phyloP scores from a whole-genome alignment of 2,329 filamentous ascomycete genomes.

The Trichoderma koningii region DNA sequence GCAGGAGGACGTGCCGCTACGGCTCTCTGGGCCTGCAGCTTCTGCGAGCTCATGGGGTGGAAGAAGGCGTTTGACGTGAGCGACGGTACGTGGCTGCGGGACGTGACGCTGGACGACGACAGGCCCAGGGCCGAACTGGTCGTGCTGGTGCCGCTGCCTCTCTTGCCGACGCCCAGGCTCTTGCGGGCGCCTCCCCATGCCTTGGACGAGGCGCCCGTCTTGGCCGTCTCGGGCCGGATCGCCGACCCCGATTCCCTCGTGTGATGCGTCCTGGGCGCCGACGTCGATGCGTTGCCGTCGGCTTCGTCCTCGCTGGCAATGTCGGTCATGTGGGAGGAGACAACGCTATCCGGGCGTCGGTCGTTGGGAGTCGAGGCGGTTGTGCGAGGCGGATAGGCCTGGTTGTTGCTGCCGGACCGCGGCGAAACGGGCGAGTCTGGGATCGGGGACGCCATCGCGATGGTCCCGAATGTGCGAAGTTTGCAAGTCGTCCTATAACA shows the following conservation, averaged over 20 bases:
- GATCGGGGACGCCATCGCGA: slow-evolving; percentile 45
- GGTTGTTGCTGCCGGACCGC: slow-evolving; percentile 41
- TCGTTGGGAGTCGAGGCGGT: slow-evolving; percentile 44
- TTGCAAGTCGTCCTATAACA: slow-evolving; percentile 31
- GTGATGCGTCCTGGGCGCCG: slow-evolving; percentile 23
- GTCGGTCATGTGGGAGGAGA: slow-evolving; percentile 72
- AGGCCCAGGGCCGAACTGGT: slow-evolving; percentile 56
- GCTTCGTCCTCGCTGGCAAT: slow-evolving; percentile 60
- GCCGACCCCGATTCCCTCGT: slow-evolving; percentile 44
- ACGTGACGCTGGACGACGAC: slow-evolving; percentile 60
- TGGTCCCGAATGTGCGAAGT: slow-evolving; percentile 10
- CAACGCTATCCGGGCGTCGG: slow-evolving; percentile 62
- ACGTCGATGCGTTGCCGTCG: slow-evolving; percentile 38
- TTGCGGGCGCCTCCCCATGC: slow-evolving; percentile 60
- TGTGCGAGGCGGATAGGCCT: slow-evolving; percentile 42
- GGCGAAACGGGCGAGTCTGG: slow-evolving; percentile 41
- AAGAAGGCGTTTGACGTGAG: slow-evolving; percentile 91
- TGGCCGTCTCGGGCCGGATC: slow-evolving; percentile 58
- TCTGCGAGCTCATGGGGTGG: slow-evolving; percentile 93
- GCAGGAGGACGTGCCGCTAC: slow-evolving; percentile 53
- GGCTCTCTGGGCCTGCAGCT: slow-evolving; percentile 83
- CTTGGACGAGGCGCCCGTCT: slow-evolving; percentile 48
- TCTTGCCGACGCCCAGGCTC: slow-evolving; percentile 47
- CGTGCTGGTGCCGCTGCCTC: slow-evolving; percentile 46
- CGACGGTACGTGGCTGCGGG: slow-evolving; percentile 85